Conservation (phyloP, 139 green algal species). For the Coelastrella sp. region DNA sequence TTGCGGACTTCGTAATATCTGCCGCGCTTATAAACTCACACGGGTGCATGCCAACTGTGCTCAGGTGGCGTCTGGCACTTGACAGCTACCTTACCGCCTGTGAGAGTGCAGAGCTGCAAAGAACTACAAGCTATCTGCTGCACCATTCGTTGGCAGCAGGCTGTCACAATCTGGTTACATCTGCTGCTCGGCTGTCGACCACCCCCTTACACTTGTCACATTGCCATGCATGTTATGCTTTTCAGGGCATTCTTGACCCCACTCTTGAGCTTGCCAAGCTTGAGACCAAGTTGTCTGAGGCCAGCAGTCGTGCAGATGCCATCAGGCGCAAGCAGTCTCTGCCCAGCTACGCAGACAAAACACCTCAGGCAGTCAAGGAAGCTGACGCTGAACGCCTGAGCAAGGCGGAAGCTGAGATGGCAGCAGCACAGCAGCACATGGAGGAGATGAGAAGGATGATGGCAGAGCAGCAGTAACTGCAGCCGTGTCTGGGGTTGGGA, state of each 20-base stretch:
- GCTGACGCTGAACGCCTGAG: constrained; percentile 67
- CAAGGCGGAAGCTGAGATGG: constrained; percentile 74
- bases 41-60: too few species aligned
- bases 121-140: too few species aligned
- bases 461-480: constrained; percentile 20
- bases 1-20: too few species aligned
- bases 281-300: constrained; percentile 84
- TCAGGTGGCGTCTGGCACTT: too few species aligned
- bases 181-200: not conserved
- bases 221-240: not conserved
- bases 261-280: constrained; percentile 92
- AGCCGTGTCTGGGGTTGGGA: too few species aligned
- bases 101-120: too few species aligned
- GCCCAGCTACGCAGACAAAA: constrained; percentile 81
- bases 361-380: constrained; percentile 73
- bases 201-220: not conserved
- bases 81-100: too few species aligned
- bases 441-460: constrained; percentile 70
- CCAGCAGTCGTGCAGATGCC: constrained; percentile 51
- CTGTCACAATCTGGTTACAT: not conserved
- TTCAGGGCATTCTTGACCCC: constrained; percentile 90
- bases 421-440: constrained; percentile 52
- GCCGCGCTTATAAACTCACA: too few species aligned
- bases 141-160: too few species aligned
- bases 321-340: constrained; percentile 71